Evolutionary conservation across 2,329 filamentous ascomycete genomes (phyloP), one percentile per base, ranked within the genome.

Genomic region (Epicoccum sorghinum): DNA sequence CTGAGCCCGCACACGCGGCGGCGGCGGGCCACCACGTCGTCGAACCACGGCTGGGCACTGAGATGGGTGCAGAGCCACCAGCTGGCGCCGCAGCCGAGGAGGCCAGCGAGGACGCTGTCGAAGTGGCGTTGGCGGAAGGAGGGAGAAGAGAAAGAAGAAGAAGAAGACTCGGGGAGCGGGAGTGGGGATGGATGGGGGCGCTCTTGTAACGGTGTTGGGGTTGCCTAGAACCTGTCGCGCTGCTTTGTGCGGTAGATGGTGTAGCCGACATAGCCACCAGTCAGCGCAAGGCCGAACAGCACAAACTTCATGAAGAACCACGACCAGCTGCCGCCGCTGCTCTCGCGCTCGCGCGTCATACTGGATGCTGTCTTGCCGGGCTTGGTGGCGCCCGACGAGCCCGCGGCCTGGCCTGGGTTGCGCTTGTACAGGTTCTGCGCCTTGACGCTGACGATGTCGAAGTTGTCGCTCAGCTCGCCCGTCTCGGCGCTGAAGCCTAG

Each of bases 381-480:
- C 30, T 50, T 48, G 22, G 47, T 39, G 10, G 40, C 18, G 18
- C 18, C 48, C 4, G 54, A 57, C 2, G 55, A 58, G 7, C 47
- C 51, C 37, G 64, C 64, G 47, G 67, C 59, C 53, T 51, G 47
- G 36, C 55, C 53, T 14, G 63, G 64, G 43, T 62, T 68, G 55
- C 64, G 85, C 66, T 84, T 87, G 80, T 98, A 98, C 58, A 99
- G 80, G 76, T 97, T 99, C 81, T 89, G 89, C 52, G 93, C 88
- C 60, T 87, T 82, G 67, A 99, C 84, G 45, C 86, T 89, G 73
- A 98, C 86, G 75, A 99, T 96, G 78, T 99, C 95, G 82, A 97
- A 93, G 82, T 96, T 96, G 79, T 99, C 95, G 77, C 88, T 91
- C 62, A 99, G 85, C 80, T 99, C 93, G 70, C 95, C 95, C 13